These are phyloP conservation scores for Geranomyces variabilis DNA, from an alignment of 192 early-diverging fungal species.

Conservation along the genomic window DNA sequence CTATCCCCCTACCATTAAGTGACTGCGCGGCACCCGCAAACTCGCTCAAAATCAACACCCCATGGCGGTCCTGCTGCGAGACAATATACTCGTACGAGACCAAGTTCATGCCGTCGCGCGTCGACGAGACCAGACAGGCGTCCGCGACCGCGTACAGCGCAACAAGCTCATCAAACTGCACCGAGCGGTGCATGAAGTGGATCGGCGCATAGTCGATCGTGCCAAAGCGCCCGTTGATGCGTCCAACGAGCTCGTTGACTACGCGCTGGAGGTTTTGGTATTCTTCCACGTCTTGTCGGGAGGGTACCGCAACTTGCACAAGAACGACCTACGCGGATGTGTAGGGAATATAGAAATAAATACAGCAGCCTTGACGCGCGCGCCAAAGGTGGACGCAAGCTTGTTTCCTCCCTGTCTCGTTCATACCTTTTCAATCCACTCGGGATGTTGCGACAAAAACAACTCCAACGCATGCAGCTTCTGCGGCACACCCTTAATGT, in stretches of 20 bases:
- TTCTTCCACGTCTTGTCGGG: conserved; percentile 97
- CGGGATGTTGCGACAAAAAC: conserved; percentile 84
- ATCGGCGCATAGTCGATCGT: conserved; percentile 98
- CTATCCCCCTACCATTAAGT: conserved; percentile 85
- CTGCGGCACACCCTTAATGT: conserved; percentile 99
- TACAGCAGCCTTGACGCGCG: no score
- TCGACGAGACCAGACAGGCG: conserved; percentile 95
- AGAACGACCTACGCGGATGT: conserved; percentile 59
- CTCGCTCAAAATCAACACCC: conserved; percentile 94
- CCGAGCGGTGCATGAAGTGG: conserved; percentile 97
- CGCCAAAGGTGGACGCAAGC: no score
- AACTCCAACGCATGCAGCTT: conserved; percentile 96
- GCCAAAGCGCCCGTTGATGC: conserved; percentile 95
- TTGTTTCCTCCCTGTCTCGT: neutral
- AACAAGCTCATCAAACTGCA: conserved; percentile 92
- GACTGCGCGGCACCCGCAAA: conserved; percentile 99
- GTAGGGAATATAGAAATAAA: neutral
- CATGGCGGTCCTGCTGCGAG: conserved; percentile 82
- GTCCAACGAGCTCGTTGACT: conserved; percentile 97
- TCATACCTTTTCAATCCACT: conserved; percentile 85
- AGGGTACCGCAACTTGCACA: conserved; percentile 97
- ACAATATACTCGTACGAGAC: conserved; percentile 98
- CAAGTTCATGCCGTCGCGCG: conserved; percentile 99
- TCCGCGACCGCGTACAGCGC: conserved; percentile 95
- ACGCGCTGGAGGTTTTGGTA: conserved; percentile 91